A percentile compares a stretch with the other conserved stretches of the same genome.
phyloP scores from a whole-genome alignment of 805 yeast genomes.

The Cyberlindnera xishuangbannaensis region DNA sequence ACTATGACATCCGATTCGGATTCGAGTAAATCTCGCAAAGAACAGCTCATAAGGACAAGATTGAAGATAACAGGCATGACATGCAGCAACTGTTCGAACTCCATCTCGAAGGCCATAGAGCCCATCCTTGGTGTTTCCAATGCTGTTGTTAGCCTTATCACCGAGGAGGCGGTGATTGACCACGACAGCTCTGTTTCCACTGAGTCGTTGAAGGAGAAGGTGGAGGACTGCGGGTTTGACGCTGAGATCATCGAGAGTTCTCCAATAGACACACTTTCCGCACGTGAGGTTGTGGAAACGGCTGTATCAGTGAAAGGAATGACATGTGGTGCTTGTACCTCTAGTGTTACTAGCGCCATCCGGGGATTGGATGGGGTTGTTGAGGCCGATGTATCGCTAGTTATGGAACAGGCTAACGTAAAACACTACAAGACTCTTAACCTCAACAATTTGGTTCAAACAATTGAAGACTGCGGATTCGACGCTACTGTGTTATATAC shows the following conservation, averaged over 20 bases:
- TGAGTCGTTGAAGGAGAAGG: slow-evolving; percentile 1
- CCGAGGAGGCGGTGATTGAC: slow-evolving; percentile 61
- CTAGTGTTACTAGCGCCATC: slow-evolving; percentile 56
- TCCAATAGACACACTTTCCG: background rate
- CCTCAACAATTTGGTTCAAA: slow-evolving; percentile 35
- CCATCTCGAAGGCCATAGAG: slow-evolving; percentile 53
- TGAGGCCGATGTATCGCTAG: slow-evolving; percentile 57
- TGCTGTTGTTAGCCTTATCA: slow-evolving; percentile 65
- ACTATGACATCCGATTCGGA: background rate
- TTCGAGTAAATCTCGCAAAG: no score
- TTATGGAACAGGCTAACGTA: slow-evolving; percentile 69
- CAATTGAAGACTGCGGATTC: slow-evolving; percentile 75
- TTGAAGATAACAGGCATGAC: slow-evolving; percentile 65
- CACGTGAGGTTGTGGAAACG: no score
- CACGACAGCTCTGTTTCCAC: slow-evolving; percentile 39
- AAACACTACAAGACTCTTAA: slow-evolving; percentile 35
- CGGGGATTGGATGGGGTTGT: slow-evolving; percentile 44
- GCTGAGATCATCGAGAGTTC: slow-evolving; percentile 26
- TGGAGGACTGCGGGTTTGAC: slow-evolving; percentile 64
- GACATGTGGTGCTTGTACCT: slow-evolving; percentile 35
- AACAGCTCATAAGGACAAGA: slow-evolving; percentile 8
- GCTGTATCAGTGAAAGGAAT: slow-evolving; percentile 20
- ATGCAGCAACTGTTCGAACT: slow-evolving; percentile 73
- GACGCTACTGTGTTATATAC: slow-evolving; percentile 37
- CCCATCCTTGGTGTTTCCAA: slow-evolving; percentile 33